Base-by-base conservation (phyloP, 495 filamentous ascomycete species). In the Lentithecium fluviatile region DNA sequence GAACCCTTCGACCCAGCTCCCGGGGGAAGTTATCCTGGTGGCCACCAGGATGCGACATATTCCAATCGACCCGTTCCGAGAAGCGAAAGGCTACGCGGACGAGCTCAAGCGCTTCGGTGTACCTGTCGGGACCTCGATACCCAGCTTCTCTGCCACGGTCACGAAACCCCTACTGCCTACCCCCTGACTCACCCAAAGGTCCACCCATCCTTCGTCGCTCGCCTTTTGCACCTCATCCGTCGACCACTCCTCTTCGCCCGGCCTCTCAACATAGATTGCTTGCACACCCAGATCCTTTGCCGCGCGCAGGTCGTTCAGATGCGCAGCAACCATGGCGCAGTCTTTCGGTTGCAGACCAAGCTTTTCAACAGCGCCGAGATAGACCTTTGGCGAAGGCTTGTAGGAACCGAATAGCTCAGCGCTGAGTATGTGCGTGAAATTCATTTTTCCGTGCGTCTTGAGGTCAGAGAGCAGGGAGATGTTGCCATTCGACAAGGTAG, bases 241-340 rank as follows among this genome's bases (percentile, higher is more conserved):
- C 15, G 64, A 61, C 80, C 82, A 85, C n/a, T 73, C 71, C 73
- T 90, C 88, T 71, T 93, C 89, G 34, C 69, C 59, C 13, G 73
- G 70, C 53, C 87, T 75, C 75, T 88, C 88, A n/a, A 92, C 83
- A 74, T 90, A 94, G 37, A 95, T 79, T 0, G 86, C 88, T 69
- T 79, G 74, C 48, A 91, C 75, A 0, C 89, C 89, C 43, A 74
- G 76, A 11, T 58, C 68, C 68, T 83, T 84, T 12, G 88, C 89
- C 0, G 82, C 88, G 47, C 82, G 78, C 59, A 92, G 67, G 68
- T 92, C 89, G 12, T 59, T 66, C 47, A 91, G 69, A 73, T 95
- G 89, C 40, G 88, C 82, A 13, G 90, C 88, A n/a, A 91, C 88
- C 82, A 93, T 79, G 0, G 81, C 87, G 52, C 89, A 87, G 62